Conservation (phyloP, 148 eudicot genomes). For the Nepenthes mirabilis region DNA sequence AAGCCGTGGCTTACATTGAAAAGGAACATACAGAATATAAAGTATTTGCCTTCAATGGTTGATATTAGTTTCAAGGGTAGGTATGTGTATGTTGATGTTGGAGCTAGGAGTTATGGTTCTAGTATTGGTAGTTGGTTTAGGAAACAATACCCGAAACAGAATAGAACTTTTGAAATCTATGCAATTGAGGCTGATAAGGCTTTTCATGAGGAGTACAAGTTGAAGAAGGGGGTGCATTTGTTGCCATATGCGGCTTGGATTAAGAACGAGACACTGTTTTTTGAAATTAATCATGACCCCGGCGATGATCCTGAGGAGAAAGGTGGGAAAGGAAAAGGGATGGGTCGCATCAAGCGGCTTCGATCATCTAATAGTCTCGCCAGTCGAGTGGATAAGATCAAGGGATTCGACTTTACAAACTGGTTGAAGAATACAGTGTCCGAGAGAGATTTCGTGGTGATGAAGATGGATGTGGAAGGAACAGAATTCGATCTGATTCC, state of each 20-base stretch:
- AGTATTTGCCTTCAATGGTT: slow-evolving; percentile 66
- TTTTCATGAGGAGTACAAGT: slow-evolving; percentile 55
- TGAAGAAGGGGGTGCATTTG: slow-evolving; percentile 57
- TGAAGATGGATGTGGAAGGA: slow-evolving; percentile 99
- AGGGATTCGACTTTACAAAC: slow-evolving; percentile 81
- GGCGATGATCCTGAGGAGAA: slow-evolving; percentile 52
- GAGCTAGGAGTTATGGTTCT: slow-evolving; percentile 92
- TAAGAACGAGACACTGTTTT: slow-evolving; percentile 71
- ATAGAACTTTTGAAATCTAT: slow-evolving; percentile 70
- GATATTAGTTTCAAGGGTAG: slow-evolving; percentile 69
- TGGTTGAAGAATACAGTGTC: slow-evolving; percentile 75
- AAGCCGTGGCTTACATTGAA: slow-evolving; percentile 92
- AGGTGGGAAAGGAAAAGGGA: slow-evolving; percentile 47
- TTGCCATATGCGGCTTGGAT: slow-evolving; percentile 95
- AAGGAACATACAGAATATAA: slow-evolving; percentile 59
- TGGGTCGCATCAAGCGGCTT: slow-evolving; percentile 80
- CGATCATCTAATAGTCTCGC: slow-evolving; percentile 26
- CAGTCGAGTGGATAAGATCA: slow-evolving; percentile 39
- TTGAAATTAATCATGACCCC: slow-evolving; percentile 71
- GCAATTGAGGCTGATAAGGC: slow-evolving; percentile 89
- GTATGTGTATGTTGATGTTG: slow-evolving; percentile 86
- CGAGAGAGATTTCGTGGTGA: slow-evolving; percentile 75
- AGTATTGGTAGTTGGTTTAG: slow-evolving; percentile 93
- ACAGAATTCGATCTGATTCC: slow-evolving; percentile 88
- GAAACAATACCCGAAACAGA: slow-evolving; percentile 91